A percentile compares a stretch with the other conserved stretches of the same genome.
phyloP scores from a whole-genome alignment of 2,329 filamentous ascomycete species.

The Arachnomyces sp. region DNA sequence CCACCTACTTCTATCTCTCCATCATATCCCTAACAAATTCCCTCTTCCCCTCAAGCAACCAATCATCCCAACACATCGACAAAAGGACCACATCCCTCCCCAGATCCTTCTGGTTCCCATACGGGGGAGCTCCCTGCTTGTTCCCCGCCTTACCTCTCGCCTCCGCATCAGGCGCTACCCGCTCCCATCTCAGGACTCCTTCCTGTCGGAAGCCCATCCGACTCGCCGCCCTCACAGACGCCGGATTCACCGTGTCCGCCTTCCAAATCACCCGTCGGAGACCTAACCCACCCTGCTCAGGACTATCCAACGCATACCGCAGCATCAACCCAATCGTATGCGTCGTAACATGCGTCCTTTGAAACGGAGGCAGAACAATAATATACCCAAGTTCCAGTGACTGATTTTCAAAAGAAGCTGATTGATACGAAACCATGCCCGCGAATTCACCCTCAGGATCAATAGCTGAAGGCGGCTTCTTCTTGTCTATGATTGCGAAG shows the following conservation, averaged over 20 bases:
- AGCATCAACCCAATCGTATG: conserved; percentile 28
- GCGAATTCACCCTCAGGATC: conserved; percentile 8
- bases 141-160: too few species aligned
- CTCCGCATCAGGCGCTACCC: too few species aligned
- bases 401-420: conserved; percentile 10
- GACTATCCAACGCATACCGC: conserved; percentile 20
- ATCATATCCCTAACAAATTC: too few species aligned
- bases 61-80: too few species aligned
- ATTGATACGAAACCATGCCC: conserved; percentile 11
- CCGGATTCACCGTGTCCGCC: conserved; percentile 5
- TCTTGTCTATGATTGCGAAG: conserved; percentile 5
- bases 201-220: conserved; percentile 28
- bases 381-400: conserved; percentile 10
- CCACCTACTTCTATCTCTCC: too few species aligned
- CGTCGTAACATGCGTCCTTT: conserved; percentile 28
- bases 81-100: too few species aligned
- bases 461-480: background rate
- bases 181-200: conserved; percentile 25
- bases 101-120: too few species aligned
- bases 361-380: conserved; percentile 25
- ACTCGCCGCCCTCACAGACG: conserved; percentile 22
- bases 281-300: conserved; percentile 15
- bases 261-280: conserved; percentile 27
- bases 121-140: too few species aligned
- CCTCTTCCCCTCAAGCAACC: too few species aligned